A percentile compares a stretch with the other conserved stretches of the same genome.
These are phyloP conservation scores for Hymenoscyphus infarciens DNA, from an alignment of 2,329 filamentous ascomycete species.

Conservation along the genomic window DNA sequence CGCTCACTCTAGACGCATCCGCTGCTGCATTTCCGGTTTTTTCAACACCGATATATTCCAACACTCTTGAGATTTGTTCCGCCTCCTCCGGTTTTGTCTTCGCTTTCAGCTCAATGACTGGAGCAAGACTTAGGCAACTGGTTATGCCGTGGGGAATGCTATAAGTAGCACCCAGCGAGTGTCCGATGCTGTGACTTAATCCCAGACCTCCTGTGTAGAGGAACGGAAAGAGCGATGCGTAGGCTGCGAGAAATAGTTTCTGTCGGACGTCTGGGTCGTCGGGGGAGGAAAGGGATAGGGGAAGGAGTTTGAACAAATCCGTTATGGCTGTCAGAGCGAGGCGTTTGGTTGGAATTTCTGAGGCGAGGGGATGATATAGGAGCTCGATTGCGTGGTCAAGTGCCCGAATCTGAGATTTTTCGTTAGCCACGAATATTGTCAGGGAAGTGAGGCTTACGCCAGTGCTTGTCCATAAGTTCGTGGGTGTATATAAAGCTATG, in stretches of 20 bases:
- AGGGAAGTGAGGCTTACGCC: slow-evolving; percentile 30
- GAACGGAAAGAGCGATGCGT: slow-evolving; percentile 46
- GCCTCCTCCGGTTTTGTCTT: slow-evolving; percentile 41
- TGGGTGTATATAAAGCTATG: slow-evolving; percentile 49
- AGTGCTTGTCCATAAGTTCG: slow-evolving; percentile 47
- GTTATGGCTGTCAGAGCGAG: slow-evolving; percentile 43
- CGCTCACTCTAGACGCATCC: slow-evolving; percentile 44
- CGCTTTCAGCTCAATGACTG: slow-evolving; percentile 52
- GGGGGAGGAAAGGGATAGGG: slow-evolving; percentile 43
- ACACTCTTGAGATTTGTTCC: slow-evolving; percentile 41
- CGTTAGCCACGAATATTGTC: not conserved
- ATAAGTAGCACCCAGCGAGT: slow-evolving; percentile 53
- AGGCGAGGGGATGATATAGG: slow-evolving; percentile 49
- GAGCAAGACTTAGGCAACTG: slow-evolving; percentile 50
- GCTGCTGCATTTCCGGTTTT: slow-evolving; percentile 38
- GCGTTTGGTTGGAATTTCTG: slow-evolving; percentile 48
- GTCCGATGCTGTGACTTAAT: slow-evolving; percentile 44
- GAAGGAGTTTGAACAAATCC: slow-evolving; percentile 46
- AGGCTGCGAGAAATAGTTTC: slow-evolving; percentile 49
- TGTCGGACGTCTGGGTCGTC: slow-evolving; percentile 47
- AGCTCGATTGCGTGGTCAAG: slow-evolving; percentile 54
- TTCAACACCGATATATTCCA: slow-evolving; percentile 42
- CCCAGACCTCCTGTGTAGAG: slow-evolving; percentile 50
- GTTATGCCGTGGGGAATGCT: slow-evolving; percentile 55
- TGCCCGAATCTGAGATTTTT: slow-evolving; percentile 40